Percentiles rank a stretch among this genome's conserved stretches.
Conservation (phyloP, 2,329 filamentous ascomycete species). For the Colletotrichum destructivum region DNA sequence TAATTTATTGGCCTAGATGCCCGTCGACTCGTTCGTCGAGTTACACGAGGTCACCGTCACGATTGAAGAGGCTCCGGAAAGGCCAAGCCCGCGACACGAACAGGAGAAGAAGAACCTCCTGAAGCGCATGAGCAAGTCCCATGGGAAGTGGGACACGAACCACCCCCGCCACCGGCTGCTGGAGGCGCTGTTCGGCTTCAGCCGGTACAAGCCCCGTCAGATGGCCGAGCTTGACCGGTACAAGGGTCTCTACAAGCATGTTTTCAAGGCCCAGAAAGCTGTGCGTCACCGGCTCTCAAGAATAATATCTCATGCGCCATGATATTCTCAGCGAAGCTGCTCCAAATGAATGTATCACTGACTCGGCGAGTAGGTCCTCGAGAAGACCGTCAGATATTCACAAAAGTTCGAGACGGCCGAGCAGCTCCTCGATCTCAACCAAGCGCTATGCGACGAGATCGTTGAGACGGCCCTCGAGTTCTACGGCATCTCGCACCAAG, state of each 20-base stretch:
- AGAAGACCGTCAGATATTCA: constrained; percentile 70
- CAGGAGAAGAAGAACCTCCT: constrained; percentile 52
- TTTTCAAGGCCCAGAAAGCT: constrained; percentile 52
- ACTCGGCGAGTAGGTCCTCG: constrained; percentile 58
- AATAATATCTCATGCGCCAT: no score
- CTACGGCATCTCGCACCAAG: constrained; percentile 60
- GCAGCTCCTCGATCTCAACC: constrained; percentile 60
- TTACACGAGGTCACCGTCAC: constrained; percentile 49
- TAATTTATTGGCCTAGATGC: constrained; percentile 26
- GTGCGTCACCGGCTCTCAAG: constrained; percentile 29
- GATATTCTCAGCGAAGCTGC: no score
- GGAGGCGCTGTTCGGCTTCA: constrained; percentile 57
- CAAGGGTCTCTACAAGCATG: constrained; percentile 55
- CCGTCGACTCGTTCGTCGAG: constrained; percentile 42
- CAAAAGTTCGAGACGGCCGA: constrained; percentile 65
- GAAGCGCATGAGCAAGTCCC: constrained; percentile 47
- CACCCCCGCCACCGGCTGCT: constrained; percentile 58
- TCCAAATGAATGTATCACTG: background rate
- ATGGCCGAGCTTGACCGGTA: constrained; percentile 55
- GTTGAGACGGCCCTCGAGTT: constrained; percentile 61
- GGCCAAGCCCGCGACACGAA: constrained; percentile 48
- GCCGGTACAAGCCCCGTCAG: constrained; percentile 53
- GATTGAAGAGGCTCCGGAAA: constrained; percentile 43
- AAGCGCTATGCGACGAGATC: constrained; percentile 61
- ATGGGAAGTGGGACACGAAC: constrained; percentile 52